Evolutionary conservation across 306 rosid genomes (phyloP), one percentile per base, ranked within the genome.

Genomic region (Ziziphus jujuba): DNA sequence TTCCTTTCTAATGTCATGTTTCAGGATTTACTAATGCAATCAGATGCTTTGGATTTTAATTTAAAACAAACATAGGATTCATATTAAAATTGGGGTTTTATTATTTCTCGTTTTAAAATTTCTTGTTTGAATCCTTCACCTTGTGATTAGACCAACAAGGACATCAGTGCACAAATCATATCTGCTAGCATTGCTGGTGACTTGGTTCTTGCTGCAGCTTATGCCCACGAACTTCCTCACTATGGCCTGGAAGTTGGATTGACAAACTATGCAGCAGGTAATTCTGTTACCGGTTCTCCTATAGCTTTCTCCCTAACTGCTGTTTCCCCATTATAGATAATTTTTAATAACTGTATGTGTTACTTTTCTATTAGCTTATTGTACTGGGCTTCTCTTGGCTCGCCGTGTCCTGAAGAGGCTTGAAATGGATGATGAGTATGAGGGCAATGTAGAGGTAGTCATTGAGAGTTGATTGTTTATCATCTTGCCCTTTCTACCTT

Each of bases 181-280:
- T 92, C 93, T 31, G 93, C 97, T 35, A 86, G 91, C 77, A 92
- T 90, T 80, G 84, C 96, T 61, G 97, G 98, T 33, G 98, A 93
- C 55, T 52, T 79, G 48, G 84, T 93, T 34, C 88, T 93, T 15
- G 95, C 97, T 61, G 86, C 96, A 0, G 96, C 97, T 1, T 93
- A 90, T 72, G 24, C 91, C 0, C 91, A 85, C 40, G 98, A 93
- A 75, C 80, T 93, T 21, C 96, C 97, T 0, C 75, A 0, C 7
- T 93, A 70, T 76, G 98, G 98, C 17, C 89, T 87, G 15, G 74
- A 86, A 80, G 96, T 88, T 20, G 98, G 98, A 21, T 90, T 88
- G 33, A 86, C 97, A 6, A 93, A 93, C 75, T 93, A 93, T 77
- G 97, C 97, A 5, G 98, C 97, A 68, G 97, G 98, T 93, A 80